These are phyloP conservation scores for Conticribra weissflogii DNA, from an alignment of 108 stramenopile genomes.

Conservation along the genomic window DNA sequence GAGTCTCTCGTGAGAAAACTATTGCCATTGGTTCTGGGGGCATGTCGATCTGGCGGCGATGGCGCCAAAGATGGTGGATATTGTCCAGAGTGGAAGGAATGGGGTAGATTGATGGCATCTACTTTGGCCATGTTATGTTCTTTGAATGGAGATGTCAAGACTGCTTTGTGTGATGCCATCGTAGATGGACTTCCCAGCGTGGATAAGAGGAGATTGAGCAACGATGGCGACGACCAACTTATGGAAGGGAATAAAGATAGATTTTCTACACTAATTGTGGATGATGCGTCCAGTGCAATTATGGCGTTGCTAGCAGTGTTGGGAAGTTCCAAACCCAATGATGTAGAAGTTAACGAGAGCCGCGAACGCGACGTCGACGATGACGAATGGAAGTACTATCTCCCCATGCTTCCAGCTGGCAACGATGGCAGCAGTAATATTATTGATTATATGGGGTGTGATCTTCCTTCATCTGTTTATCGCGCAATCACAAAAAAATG, in stretches of 20 bases:
- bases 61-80: conserved; percentile 6
- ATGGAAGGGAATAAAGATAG: conserved; percentile 1
- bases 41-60: conserved; percentile 30
- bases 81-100: conserved; percentile 45
- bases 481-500: background rate
- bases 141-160: conserved; percentile 19
- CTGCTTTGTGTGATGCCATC: conserved; percentile 42
- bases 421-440: conserved; percentile 2
- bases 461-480: conserved; percentile 36
- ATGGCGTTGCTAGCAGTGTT: conserved; percentile 39
- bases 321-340: conserved; percentile 8
- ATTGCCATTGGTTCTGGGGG: conserved; percentile 46
- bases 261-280: background rate
- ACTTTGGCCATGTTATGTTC: conserved; percentile 33
- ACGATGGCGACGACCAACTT: background rate
- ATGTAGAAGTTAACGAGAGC: background rate
- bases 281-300: conserved; percentile 46
- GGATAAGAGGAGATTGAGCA: background rate
- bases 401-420: conserved; percentile 38
- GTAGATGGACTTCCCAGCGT: conserved; percentile 27
- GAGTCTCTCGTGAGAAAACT: conserved; percentile 49
- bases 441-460: conserved; percentile 45
- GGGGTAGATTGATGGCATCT: conserved; percentile 44
- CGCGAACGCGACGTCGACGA: background rate
- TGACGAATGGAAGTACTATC: conserved; percentile 38